A percentile compares a stretch with the other conserved stretches of the same genome.
phyloP scores from a whole-genome alignment of 2,329 filamentous ascomycete species.

The Fusarium staphyleae region DNA sequence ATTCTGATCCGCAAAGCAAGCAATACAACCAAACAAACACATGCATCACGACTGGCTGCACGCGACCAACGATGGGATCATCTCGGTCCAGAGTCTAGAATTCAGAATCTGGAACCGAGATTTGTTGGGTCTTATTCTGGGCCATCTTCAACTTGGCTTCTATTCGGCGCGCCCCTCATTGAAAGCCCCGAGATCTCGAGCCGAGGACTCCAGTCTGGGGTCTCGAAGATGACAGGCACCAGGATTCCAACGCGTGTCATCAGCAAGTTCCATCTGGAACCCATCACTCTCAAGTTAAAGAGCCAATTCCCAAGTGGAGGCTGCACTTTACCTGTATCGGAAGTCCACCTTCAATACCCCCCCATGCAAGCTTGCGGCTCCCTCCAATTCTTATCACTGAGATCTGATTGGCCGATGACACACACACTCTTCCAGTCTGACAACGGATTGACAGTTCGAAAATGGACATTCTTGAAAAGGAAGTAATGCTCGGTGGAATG shows the following conservation, averaged over 20 bases:
- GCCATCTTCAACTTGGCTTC: constrained; percentile 8
- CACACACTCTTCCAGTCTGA: constrained; percentile 15
- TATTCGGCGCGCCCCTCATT: constrained; percentile 12
- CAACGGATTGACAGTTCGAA: constrained; percentile 6
- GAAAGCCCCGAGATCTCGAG: constrained; percentile 1
- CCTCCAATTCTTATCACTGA: constrained; percentile 30
- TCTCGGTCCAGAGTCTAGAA: constrained; percentile 3
- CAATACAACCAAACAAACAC: not conserved
- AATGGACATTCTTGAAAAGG: not conserved
- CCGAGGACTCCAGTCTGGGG: not conserved
- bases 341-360: constrained; percentile 30
- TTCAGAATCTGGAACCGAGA: not conserved
- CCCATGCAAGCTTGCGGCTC: constrained; percentile 28
- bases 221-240: not conserved
- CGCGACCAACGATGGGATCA: constrained; percentile 7
- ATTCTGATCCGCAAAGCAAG: constrained; percentile 9
- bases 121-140: constrained; percentile 5
- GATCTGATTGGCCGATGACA: constrained; percentile 16
- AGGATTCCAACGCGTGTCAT: constrained; percentile 3
- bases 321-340: constrained; percentile 32
- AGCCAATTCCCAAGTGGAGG: constrained; percentile 26
- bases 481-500: too few relatives aligned
- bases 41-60: constrained; percentile 11
- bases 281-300: constrained; percentile 7
- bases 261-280: not conserved